Evolutionary conservation across 345 rosid genomes (phyloP).

Genomic region (Populus deltoides): DNA sequence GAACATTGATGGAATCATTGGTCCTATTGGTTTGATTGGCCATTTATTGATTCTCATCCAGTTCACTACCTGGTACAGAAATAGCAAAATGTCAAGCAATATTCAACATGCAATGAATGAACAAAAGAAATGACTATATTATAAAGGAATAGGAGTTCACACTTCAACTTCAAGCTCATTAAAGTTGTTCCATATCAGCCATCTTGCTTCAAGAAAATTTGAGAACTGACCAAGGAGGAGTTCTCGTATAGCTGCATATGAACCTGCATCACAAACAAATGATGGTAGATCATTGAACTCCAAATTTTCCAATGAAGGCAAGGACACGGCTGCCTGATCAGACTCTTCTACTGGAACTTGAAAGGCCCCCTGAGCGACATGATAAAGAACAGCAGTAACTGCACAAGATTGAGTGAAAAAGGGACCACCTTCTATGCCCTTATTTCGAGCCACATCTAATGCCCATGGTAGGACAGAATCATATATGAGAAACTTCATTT

Average conservation of each 20-base stretch:
- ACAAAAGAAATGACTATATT: no score
- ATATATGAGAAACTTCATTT: slow-evolving; percentile 25
- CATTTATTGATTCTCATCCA: slow-evolving; percentile 24
- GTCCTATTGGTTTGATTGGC: slow-evolving; percentile 27
- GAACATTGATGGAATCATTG: slow-evolving; percentile 33
- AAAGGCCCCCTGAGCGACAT: slow-evolving; percentile 18
- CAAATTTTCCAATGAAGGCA: background rate
- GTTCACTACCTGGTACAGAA: slow-evolving; percentile 15
- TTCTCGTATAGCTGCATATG: slow-evolving; percentile 7
- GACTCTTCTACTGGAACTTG: background rate
- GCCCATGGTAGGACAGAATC: slow-evolving; percentile 52
- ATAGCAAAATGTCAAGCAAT: background rate
- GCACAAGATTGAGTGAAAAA: slow-evolving; percentile 52
- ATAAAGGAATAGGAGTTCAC: background rate
- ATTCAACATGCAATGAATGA: no score
- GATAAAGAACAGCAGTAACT: slow-evolving; percentile 37
- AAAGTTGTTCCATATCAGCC: slow-evolving; percentile 15
- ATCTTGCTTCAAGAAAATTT: slow-evolving; percentile 7
- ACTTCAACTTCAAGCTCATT: slow-evolving; percentile 11
- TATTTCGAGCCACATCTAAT: slow-evolving; percentile 36
- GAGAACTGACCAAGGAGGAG: slow-evolving; percentile 13
- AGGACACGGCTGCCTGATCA: background rate
- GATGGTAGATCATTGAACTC: slow-evolving; percentile 9
- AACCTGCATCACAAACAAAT: background rate
- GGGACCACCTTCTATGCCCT: slow-evolving; percentile 31